Evolutionary conservation across 345 rosid species (phyloP).

Genomic region (Hibiscus trionum): DNA sequence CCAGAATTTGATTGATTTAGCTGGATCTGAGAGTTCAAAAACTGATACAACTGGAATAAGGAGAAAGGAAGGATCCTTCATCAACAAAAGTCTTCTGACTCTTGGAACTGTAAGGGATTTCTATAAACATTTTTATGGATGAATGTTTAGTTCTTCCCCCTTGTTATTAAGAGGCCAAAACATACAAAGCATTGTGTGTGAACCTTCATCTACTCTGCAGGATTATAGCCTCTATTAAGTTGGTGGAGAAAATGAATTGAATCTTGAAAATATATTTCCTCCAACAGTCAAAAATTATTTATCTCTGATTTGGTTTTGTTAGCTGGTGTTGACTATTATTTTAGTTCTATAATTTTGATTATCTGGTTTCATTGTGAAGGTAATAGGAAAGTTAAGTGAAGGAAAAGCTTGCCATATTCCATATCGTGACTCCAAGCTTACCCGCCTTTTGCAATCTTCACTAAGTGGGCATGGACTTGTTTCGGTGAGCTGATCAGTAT

Average conservation of each 20-base stretch:
- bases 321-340: neutral
- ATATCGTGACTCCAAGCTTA: slow-evolving; percentile 95
- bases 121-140: neutral
- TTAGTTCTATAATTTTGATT: slow-evolving; percentile 9
- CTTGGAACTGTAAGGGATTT: slow-evolving; percentile 83
- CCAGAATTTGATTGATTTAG: slow-evolving; percentile 97
- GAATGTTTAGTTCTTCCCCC: neutral
- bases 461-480: slow-evolving; percentile 97
- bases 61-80: slow-evolving; percentile 97
- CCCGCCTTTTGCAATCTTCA: slow-evolving; percentile 98
- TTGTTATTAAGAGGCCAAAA: slow-evolving; percentile 5
- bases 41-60: slow-evolving; percentile 96
- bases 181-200: neutral
- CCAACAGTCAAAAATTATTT: neutral
- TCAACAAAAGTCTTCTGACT: slow-evolving; percentile 98
- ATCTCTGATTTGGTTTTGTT: neutral
- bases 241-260: slow-evolving; percentile 2
- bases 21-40: slow-evolving; percentile 99
- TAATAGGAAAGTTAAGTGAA: slow-evolving; percentile 95
- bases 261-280: neutral
- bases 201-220: neutral
- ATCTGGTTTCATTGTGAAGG: slow-evolving; percentile 45
- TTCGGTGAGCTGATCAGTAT: slow-evolving; percentile 54
- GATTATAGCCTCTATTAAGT: slow-evolving; percentile 7
- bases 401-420: slow-evolving; percentile 99